Percentiles rank a stretch among this genome's conserved stretches.
Evolutionary conservation across 1,284 basidiomycete genomes (phyloP).

Genomic region (Apiotrichum siamense): DNA sequence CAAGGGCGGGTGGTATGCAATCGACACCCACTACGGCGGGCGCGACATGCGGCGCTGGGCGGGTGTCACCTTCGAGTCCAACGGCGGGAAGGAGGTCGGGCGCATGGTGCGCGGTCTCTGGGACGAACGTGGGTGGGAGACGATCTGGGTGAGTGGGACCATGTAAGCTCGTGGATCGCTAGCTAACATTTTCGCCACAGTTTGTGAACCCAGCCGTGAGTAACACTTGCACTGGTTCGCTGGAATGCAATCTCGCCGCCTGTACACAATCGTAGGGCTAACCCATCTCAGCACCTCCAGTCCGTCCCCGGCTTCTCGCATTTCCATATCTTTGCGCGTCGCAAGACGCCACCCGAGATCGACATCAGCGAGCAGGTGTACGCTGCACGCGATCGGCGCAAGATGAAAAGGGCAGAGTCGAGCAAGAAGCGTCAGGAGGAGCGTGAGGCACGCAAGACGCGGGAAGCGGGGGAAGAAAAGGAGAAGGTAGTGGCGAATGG

Average conservation of each 20-base stretch:
- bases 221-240: neutral
- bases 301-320: slow-evolving; percentile 43
- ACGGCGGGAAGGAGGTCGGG: slow-evolving; percentile 38
- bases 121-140: slow-evolving; percentile 44
- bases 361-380: slow-evolving; percentile 19
- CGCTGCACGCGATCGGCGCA: neutral
- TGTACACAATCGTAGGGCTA: slow-evolving; percentile 24
- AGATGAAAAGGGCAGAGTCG: neutral
- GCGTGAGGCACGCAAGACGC: neutral
- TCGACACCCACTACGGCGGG: slow-evolving; percentile 30
- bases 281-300: slow-evolving; percentile 40
- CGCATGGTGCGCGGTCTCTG: slow-evolving; percentile 42
- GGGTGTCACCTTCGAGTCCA: slow-evolving; percentile 26
- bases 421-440: neutral
- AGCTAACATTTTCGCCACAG: neutral
- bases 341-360: slow-evolving; percentile 44
- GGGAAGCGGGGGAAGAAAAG: neutral
- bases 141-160: slow-evolving; percentile 36
- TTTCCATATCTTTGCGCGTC: slow-evolving; percentile 45
- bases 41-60: slow-evolving; percentile 30
- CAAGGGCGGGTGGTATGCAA: slow-evolving; percentile 29
- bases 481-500: neutral
- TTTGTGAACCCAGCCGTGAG: slow-evolving; percentile 34
- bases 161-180: neutral
- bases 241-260: neutral